Evolutionary conservation across 805 yeast species (phyloP).

Genomic region (Zygoascus flipseniorum): DNA sequence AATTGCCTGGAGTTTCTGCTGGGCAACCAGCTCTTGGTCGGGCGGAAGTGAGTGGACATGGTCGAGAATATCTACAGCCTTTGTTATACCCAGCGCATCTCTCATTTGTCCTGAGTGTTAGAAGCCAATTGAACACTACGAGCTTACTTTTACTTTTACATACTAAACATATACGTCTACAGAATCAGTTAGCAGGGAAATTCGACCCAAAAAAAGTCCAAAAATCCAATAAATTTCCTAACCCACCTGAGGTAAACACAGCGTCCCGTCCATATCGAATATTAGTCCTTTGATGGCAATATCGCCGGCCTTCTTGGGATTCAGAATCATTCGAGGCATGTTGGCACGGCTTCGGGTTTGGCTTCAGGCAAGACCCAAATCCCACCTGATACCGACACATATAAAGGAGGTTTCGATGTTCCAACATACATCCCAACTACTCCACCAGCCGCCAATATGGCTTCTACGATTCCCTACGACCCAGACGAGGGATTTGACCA

Average conservation of each 20-base stretch:
- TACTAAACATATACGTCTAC: conserved; percentile 17
- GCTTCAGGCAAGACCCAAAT: too few species aligned
- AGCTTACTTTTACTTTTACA: neutral
- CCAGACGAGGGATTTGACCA: conserved; percentile 32
- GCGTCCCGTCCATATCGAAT: conserved; percentile 77
- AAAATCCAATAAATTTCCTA: neutral
- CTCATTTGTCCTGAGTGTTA: conserved; percentile 44
- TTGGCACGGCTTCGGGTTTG: neutral
- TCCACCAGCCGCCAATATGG: conserved; percentile 23
- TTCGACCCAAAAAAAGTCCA: neutral
- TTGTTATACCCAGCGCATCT: conserved; percentile 42
- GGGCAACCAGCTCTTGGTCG: conserved; percentile 36
- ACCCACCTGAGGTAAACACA: conserved; percentile 51
- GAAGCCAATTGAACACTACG: neutral
- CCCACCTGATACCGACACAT: neutral
- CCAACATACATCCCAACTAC: neutral
- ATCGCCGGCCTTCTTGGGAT: conserved; percentile 20
- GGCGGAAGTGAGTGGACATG: conserved; percentile 39
- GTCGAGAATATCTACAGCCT: conserved; percentile 43
- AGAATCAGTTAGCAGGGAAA: neutral
- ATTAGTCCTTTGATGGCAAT: conserved; percentile 42
- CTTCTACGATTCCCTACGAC: conserved; percentile 38
- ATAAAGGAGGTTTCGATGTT: neutral
- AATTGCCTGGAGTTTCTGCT: conserved; percentile 39
- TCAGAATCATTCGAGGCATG: conserved; percentile 8